Evolutionary conservation across 163 green algal species (phyloP).

Genomic region (Prototheca wickerhamii): DNA sequence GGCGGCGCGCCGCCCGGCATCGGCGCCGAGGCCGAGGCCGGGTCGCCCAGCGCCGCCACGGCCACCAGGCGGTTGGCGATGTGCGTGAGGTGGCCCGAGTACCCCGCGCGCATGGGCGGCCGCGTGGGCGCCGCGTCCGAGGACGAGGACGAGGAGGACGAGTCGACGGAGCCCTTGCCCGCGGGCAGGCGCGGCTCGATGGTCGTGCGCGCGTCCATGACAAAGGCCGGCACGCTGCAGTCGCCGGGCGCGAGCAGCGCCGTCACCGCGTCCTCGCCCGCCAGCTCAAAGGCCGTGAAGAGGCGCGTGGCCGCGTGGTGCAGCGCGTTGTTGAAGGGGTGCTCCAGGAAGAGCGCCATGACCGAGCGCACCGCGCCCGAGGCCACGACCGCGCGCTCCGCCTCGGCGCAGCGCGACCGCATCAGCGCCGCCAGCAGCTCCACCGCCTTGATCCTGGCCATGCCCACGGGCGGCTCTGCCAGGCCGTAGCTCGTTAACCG

Average conservation of each 20-base stretch:
- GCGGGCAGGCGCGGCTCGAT: neutral
- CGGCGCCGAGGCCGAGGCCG: slow-evolving; percentile 27
- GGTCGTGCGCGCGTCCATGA: slow-evolving; percentile 43
- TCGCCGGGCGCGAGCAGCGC: slow-evolving; percentile 67
- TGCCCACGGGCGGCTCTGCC: slow-evolving; percentile 57
- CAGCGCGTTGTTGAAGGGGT: slow-evolving; percentile 96
- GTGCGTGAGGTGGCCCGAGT: slow-evolving; percentile 81
- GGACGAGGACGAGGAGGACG: slow-evolving; percentile 10
- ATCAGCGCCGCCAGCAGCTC: slow-evolving; percentile 81
- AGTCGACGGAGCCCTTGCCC: slow-evolving; percentile 11
- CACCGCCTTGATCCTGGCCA: slow-evolving; percentile 59
- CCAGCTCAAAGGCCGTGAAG: slow-evolving; percentile 42
- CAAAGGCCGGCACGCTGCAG: slow-evolving; percentile 61
- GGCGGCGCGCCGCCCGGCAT: no score
- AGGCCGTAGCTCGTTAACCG: slow-evolving; percentile 69
- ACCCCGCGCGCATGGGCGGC: slow-evolving; percentile 61
- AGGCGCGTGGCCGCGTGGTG: slow-evolving; percentile 73
- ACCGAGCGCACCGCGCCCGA: slow-evolving; percentile 34
- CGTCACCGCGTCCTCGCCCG: slow-evolving; percentile 35
- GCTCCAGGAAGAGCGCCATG: slow-evolving; percentile 65
- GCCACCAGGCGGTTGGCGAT: slow-evolving; percentile 58
- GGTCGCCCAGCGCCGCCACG: slow-evolving; percentile 9
- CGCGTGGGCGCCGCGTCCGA: neutral
- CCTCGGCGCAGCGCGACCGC: slow-evolving; percentile 43
- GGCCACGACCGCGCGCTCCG: slow-evolving; percentile 41